These are phyloP conservation scores for Candida koratica DNA, from an alignment of 805 yeast genomes.

Conservation along the genomic window DNA sequence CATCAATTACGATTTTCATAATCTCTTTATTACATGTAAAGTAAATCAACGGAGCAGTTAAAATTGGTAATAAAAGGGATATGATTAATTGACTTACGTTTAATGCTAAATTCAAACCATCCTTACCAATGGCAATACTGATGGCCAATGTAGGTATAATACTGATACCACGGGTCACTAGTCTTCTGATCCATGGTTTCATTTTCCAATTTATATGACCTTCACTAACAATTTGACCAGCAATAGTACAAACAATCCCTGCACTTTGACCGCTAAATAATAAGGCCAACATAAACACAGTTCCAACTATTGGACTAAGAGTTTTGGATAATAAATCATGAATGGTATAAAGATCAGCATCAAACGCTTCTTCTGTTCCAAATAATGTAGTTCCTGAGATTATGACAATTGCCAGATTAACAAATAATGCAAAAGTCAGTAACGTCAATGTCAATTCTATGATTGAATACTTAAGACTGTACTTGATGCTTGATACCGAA, in stretches of 20 bases:
- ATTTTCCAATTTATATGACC: constrained; percentile 83
- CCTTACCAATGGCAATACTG: constrained; percentile 65
- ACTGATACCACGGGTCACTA: constrained; percentile 73
- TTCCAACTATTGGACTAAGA: constrained; percentile 75
- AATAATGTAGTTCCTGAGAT: constrained; percentile 78
- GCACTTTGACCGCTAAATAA: constrained; percentile 86
- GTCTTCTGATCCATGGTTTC: constrained; percentile 75
- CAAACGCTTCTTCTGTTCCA: constrained; percentile 64
- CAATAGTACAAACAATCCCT: constrained; percentile 88
- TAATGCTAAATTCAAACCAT: constrained; percentile 67
- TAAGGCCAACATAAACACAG: constrained; percentile 79
- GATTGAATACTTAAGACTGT: constrained; percentile 69
- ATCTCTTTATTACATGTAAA: constrained; percentile 68
- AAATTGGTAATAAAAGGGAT: constrained; percentile 76
- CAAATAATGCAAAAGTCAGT: constrained; percentile 78
- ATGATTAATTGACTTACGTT: constrained; percentile 85
- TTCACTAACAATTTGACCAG: constrained; percentile 89
- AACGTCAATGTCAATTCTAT: constrained; percentile 67
- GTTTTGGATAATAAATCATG: constrained; percentile 56
- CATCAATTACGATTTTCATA: constrained; percentile 54
- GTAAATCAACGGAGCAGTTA: constrained; percentile 80
- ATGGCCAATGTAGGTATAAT: constrained; percentile 77
- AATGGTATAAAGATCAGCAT: constrained; percentile 80
- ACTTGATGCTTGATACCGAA: constrained; percentile 63
- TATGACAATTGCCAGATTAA: constrained; percentile 77